phyloP scores from a whole-genome alignment of 768 basidiomycete genomes.

The Candolleomyces eurysporus region DNA sequence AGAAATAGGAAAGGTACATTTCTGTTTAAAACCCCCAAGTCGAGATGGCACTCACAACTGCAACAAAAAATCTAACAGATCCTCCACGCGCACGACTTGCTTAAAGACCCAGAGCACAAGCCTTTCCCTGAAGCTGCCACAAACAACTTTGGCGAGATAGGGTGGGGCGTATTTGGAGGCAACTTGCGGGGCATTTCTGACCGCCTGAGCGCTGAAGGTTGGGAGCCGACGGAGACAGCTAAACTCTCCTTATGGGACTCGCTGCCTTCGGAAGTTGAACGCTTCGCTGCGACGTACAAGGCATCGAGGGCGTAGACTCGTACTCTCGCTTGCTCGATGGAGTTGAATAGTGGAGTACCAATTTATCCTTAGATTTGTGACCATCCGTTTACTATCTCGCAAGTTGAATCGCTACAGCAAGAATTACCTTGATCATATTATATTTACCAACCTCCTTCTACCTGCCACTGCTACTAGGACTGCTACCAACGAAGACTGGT shows the following conservation, averaged over 20 bases:
- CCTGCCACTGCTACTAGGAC: too few relatives aligned
- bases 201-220: slow-evolving; percentile 19
- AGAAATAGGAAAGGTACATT: too few relatives aligned
- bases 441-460: too few relatives aligned
- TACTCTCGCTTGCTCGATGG: too few relatives aligned
- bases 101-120: not conserved
- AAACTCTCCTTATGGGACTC: slow-evolving; percentile 42
- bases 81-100: slow-evolving; percentile 30
- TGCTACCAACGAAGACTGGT: too few relatives aligned
- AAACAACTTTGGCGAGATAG: not conserved
- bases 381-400: too few relatives aligned
- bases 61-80: slow-evolving; percentile 30
- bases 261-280: slow-evolving; percentile 45
- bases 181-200: slow-evolving; percentile 13
- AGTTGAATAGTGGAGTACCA: too few relatives aligned
- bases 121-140: not conserved
- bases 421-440: too few relatives aligned
- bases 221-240: slow-evolving; percentile 51
- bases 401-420: too few relatives aligned
- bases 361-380: too few relatives aligned
- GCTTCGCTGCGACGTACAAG: not conserved
- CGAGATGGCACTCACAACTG: not conserved
- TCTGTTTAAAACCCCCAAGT: too few relatives aligned
- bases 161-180: not conserved
- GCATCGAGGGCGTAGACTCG: too few relatives aligned